Conservation (phyloP, 371 early-diverging fungal species). For the Zychaea mexicana region DNA sequence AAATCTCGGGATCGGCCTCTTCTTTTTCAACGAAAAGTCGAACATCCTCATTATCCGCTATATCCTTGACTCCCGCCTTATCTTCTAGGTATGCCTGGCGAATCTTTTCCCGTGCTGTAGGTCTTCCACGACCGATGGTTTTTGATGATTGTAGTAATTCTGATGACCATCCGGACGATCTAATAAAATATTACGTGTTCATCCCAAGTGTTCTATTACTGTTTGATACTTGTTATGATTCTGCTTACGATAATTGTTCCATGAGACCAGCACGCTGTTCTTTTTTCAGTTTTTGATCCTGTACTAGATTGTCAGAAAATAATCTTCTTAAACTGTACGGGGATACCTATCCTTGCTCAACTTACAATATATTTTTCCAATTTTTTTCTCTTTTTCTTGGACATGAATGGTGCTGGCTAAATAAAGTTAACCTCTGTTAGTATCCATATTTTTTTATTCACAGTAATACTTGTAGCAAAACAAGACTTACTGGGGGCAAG, state of each 20-base stretch:
- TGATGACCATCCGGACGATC: slow-evolving; percentile 67
- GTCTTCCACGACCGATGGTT: slow-evolving; percentile 67
- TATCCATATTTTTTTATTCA: not conserved
- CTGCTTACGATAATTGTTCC: slow-evolving; percentile 72
- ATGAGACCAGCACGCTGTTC: slow-evolving; percentile 83
- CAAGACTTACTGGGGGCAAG: not conserved
- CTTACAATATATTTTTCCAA: slow-evolving; percentile 79
- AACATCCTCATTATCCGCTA: slow-evolving; percentile 46
- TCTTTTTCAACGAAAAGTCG: slow-evolving; percentile 51
- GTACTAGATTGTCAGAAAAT: not conserved
- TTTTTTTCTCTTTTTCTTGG: slow-evolving; percentile 76
- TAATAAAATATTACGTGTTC: not conserved
- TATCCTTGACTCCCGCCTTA: slow-evolving; percentile 63
- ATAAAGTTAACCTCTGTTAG: not conserved
- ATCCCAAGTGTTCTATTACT: too few species aligned
- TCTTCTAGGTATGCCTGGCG: slow-evolving; percentile 74
- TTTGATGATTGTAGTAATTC: slow-evolving; percentile 83
- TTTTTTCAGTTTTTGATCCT: slow-evolving; percentile 94
- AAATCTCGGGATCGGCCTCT: slow-evolving; percentile 24
- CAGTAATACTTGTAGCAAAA: too few species aligned
- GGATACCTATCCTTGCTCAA: slow-evolving; percentile 44
- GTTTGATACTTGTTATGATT: not conserved
- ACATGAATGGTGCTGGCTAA: slow-evolving; percentile 53
- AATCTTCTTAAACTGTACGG: not conserved
- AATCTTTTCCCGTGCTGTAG: slow-evolving; percentile 75